phyloP scores from a whole-genome alignment of 1,284 basidiomycete species.

The Apiotrichum siamense region DNA sequence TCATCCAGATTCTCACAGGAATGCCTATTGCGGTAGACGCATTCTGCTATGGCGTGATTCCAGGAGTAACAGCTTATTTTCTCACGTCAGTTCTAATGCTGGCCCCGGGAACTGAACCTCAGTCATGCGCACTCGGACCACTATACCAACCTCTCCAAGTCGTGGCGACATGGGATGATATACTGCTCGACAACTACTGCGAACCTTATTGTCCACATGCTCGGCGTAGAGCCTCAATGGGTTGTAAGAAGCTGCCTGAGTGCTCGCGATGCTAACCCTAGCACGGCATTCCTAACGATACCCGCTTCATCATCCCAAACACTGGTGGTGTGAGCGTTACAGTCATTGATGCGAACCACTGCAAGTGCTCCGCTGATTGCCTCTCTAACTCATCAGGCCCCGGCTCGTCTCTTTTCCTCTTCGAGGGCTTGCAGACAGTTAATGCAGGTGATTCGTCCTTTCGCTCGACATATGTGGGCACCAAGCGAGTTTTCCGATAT shows the following conservation, averaged over 20 bases:
- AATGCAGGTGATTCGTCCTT: constrained; percentile 74
- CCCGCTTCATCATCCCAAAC: constrained; percentile 65
- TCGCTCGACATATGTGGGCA: constrained; percentile 65
- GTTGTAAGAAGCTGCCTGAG: constrained; percentile 54
- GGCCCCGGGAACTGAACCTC: not conserved
- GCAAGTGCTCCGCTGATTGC: constrained; percentile 46
- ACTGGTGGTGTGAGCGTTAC: constrained; percentile 84
- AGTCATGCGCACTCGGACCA: constrained; percentile 94
- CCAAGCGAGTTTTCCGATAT: constrained; percentile 69
- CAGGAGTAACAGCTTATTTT: constrained; percentile 80
- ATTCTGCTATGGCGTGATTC: constrained; percentile 87
- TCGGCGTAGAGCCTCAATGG: constrained; percentile 80
- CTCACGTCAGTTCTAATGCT: constrained; percentile 57
- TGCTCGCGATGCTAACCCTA: constrained; percentile 12
- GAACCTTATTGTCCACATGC: constrained; percentile 81
- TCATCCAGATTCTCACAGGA: constrained; percentile 70
- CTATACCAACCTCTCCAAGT: constrained; percentile 79
- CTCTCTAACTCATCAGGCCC: constrained; percentile 55
- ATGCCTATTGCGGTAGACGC: constrained; percentile 97
- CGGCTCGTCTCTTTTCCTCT: constrained; percentile 87
- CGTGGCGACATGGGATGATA: constrained; percentile 84
- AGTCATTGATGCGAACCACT: constrained; percentile 95
- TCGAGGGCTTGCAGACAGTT: constrained; percentile 82
- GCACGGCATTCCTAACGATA: constrained; percentile 66
- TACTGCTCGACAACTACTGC: constrained; percentile 92